Percentiles rank a stretch among this genome's conserved stretches.
These are phyloP conservation scores for Apiospora aurea DNA, from an alignment of 2,329 filamentous ascomycete species.

Conservation along the genomic window DNA sequence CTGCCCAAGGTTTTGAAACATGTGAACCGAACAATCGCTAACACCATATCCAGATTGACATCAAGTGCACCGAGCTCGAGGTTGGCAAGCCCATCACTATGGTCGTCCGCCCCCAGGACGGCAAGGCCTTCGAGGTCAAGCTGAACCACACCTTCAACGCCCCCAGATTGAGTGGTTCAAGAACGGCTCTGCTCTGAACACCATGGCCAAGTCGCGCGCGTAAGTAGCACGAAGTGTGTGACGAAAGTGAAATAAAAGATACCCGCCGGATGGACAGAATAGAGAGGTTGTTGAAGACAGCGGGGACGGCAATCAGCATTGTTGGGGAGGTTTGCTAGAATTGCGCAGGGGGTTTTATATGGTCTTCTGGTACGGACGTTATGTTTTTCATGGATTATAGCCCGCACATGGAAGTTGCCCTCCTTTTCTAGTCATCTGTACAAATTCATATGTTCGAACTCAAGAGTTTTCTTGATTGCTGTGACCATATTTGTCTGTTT, in stretches of 20 bases:
- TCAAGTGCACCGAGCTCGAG: conserved; percentile 86
- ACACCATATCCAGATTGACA: conserved; percentile 66
- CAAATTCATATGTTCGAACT: conserved; percentile 37
- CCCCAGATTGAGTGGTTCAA: conserved; percentile 98
- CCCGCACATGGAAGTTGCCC: conserved; percentile 29
- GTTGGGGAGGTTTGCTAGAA: conserved; percentile 44
- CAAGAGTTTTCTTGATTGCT: neutral
- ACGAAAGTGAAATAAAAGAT: conserved; percentile 25
- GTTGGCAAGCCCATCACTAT: conserved; percentile 94
- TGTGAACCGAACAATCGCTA: conserved; percentile 31
- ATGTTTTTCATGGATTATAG: conserved; percentile 39
- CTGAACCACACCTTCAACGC: conserved; percentile 98
- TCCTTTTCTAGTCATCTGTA: conserved; percentile 45
- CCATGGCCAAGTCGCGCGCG: conserved; percentile 80
- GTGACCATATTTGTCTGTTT: neutral
- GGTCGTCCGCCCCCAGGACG: conserved; percentile 89
- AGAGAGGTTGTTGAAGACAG: conserved; percentile 31
- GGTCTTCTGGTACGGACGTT: conserved; percentile 41
- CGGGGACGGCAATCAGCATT: conserved; percentile 33
- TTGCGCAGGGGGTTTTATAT: conserved; percentile 38
- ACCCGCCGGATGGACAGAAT: conserved; percentile 25
- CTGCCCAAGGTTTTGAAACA: too few species aligned
- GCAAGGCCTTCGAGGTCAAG: conserved; percentile 77
- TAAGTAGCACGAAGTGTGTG: conserved; percentile 31
- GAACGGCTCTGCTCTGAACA: conserved; percentile 97